Conservation (phyloP, 2,329 filamentous ascomycete species). For the Mycosphaerella arachidis region DNA sequence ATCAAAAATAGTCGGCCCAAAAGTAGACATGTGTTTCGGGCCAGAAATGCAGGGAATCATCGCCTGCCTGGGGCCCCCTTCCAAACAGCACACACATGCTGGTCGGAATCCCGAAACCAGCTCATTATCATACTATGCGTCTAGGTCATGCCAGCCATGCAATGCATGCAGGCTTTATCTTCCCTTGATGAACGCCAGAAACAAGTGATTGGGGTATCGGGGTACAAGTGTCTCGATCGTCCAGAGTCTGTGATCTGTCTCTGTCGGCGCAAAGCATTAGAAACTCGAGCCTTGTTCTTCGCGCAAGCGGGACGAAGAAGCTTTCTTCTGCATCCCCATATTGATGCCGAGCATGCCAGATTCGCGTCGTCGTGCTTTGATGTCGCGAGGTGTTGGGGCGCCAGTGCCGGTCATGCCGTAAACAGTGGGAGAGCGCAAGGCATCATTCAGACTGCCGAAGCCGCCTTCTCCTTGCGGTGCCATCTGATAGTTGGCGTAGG, state of each 20-base stretch:
- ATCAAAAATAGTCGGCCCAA: slow-evolving; percentile 2
- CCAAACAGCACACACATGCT: background rate
- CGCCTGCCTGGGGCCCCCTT: background rate
- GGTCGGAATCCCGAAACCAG: background rate
- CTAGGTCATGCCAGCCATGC: background rate
- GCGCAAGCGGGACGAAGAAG: slow-evolving; percentile 31
- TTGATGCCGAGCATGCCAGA: slow-evolving; percentile 29
- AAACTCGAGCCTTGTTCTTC: slow-evolving; percentile 31
- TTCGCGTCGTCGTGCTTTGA: slow-evolving; percentile 28
- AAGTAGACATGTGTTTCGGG: background rate
- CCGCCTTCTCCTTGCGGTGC: slow-evolving; percentile 32
- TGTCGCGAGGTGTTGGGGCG: slow-evolving; percentile 18
- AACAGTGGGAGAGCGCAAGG: slow-evolving; percentile 24
- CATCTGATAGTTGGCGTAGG: slow-evolving; percentile 30
- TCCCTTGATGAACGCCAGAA: background rate
- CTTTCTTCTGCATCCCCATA: slow-evolving; percentile 31
- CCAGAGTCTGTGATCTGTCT: slow-evolving; percentile 12
- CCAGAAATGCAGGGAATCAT: background rate
- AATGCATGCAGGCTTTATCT: background rate
- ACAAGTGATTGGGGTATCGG: background rate
- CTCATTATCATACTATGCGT: background rate
- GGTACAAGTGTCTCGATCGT: background rate
- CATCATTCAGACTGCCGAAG: slow-evolving; percentile 34
- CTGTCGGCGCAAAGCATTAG: slow-evolving; percentile 16
- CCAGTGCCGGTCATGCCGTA: slow-evolving; percentile 19